Base-by-base conservation (phyloP, 495 filamentous ascomycete species). In the Pyrenula aspistea region DNA sequence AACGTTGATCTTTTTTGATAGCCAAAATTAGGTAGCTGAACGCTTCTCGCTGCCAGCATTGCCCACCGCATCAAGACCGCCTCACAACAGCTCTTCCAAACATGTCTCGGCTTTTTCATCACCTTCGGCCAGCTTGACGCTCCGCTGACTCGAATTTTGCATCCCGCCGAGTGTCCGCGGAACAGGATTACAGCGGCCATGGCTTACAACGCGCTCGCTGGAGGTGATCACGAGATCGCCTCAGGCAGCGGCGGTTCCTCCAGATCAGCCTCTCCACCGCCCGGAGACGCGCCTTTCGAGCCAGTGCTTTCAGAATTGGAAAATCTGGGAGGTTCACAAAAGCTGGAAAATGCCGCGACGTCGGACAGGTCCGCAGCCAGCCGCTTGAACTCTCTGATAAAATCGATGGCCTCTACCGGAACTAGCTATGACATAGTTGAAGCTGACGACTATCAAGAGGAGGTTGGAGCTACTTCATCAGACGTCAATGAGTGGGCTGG, bases 231-330 rank as follows among this genome's bases (percentile, higher is more conserved):
- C 31, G 70, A 75, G 57, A 63, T 73, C 56, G 67, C 64, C 51
- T 75, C 70, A 23, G 60, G 71, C 25, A 25, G 25, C 25, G 49
- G 36, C 25, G 77, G 71, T 84, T 94, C 15, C 75, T 93, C n/a
- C 86, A 91, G 70, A 83, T 87, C 25, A 93, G 93, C 71, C 79
- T 91, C 19, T 83, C 76, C 61, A 75, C 81, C 20, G 84, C 89
- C 42, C 94, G 92, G 70, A 83, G 62, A 59, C 4, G 58, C 56
- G 12, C 60, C 65, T 56, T 63, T 57, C 68, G 53, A 61, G 67
- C 48, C 68, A 62, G 51, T 61, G 64, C 15, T 64, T 66, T 2
- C 59, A 58, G 49, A 63, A 69, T 57, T 51, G 48, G 66, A 69
- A 55, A 57, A 71, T 50, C 56, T 68, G 12, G 65, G 61, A 42